Base-by-base conservation (phyloP, 345 rosid genomes). In the Populus davidiana region DNA sequence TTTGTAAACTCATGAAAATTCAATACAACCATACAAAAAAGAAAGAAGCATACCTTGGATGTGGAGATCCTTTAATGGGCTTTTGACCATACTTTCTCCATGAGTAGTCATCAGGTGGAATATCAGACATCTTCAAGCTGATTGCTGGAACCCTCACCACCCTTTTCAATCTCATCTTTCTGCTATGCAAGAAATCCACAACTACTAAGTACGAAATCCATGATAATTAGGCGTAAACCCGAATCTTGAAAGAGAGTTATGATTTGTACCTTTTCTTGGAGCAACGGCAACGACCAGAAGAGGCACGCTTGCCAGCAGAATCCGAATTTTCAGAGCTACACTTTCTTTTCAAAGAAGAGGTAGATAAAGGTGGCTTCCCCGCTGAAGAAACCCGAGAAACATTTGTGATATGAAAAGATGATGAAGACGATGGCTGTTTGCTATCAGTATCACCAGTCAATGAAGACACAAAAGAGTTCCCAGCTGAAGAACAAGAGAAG, bases 231-330 rank as follows among this genome's bases (percentile, higher is more conserved):
- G 16, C 9, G 41, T 59, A 4, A 59, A 59, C 25, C 5, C 12
- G 11, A n/a, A 59, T 23, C 29, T 1, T n/a, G 13, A 59, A 59
- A 59, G 29, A 59, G 9, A 20, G 44, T 20, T 18, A 6, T 25
- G 41, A 39, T 39, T 39, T 21, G 2, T 35, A 74, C 76, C 98
- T 91, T 87, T 93, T 95, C 89, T 95, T 95, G 78, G 98, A 86
- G 80, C 99, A 95, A 88, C 93, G 99, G 87, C 99, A 95, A 27
- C 89, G 86, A 16, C 91, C 85, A 4, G 96, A 88, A 8, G 95
- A 81, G 50, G 35, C 87, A 67, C 94, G 89, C 85, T 88, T 86
- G 67, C 86, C 89, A 66, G 90, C 89, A 69, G 90, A 88, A 3
- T 85, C 87, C 49, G 83, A 82, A 56, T 81, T 90, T 70, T 93